Percentiles rank a stretch among this genome's conserved stretches.
Evolutionary conservation across 495 filamentous ascomycete species (phyloP).

Genomic region (Aspergillus avenaceus): DNA sequence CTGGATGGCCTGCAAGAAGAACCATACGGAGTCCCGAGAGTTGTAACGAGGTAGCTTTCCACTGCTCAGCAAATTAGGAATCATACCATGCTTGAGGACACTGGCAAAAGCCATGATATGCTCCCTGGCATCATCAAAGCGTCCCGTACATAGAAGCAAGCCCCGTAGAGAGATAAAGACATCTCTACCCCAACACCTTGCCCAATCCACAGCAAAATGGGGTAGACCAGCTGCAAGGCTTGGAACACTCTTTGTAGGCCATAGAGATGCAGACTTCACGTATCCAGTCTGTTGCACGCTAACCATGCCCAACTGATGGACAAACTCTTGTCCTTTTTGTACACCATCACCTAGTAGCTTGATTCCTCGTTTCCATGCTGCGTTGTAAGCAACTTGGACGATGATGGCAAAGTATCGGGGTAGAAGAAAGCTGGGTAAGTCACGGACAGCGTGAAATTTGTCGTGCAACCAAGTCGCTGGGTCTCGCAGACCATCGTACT

Average conservation of each 20-base stretch:
- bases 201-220: constrained; percentile 92
- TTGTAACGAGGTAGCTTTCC: constrained; percentile 94
- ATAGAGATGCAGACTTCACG: constrained; percentile 84
- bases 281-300: constrained; percentile 85
- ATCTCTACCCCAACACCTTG: constrained; percentile 95
- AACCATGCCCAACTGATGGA: constrained; percentile 82
- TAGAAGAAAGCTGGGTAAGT: constrained; percentile 81
- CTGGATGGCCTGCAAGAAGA: constrained; percentile 91
- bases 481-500: constrained; percentile 53
- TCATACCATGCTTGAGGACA: constrained; percentile 98
- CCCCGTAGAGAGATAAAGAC: constrained; percentile 94
- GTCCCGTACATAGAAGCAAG: constrained; percentile 80
- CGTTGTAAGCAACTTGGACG: constrained; percentile 78
- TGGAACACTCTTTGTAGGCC: constrained; percentile 76
- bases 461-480: constrained; percentile 75
- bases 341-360: constrained; percentile 75
- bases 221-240: constrained; percentile 91
- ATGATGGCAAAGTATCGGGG: constrained; percentile 92
- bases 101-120: constrained; percentile 95
- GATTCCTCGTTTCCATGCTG: constrained; percentile 73
- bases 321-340: constrained; percentile 73
- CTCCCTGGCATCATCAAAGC: constrained; percentile 82
- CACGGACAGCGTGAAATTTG: constrained; percentile 78
- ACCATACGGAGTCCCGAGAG: constrained; percentile 94
- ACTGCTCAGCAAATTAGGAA: constrained; percentile 86